These are phyloP conservation scores for Thielaviopsis populi DNA, from an alignment of 2,329 filamentous ascomycete genomes.

Conservation along the genomic window DNA sequence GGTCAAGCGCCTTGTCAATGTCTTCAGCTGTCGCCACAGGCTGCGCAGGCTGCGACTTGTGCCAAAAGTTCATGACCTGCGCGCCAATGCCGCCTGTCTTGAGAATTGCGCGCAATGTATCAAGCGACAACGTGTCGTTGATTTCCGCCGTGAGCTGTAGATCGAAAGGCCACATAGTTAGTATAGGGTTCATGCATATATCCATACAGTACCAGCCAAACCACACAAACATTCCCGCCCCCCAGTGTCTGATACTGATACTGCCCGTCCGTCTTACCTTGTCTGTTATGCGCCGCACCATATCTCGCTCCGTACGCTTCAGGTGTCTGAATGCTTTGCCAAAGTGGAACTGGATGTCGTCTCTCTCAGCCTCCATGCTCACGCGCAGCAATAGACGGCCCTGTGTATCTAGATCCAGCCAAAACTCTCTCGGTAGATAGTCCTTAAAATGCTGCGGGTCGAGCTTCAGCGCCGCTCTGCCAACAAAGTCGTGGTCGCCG, in stretches of 20 bases:
- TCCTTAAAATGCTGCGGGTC: conserved; percentile 95
- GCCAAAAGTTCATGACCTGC: conserved; percentile 55
- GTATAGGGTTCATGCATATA: background rate
- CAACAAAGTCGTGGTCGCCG: conserved; percentile 94
- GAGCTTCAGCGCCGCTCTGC: conserved; percentile 91
- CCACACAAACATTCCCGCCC: no score
- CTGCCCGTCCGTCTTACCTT: conserved; percentile 44
- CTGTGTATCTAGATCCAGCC: conserved; percentile 93
- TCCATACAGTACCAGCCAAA: background rate
- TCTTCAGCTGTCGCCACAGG: conserved; percentile 54
- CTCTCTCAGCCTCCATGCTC: conserved; percentile 96
- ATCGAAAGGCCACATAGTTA: background rate
- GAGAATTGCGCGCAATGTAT: conserved; percentile 61
- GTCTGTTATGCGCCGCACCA: conserved; percentile 95
- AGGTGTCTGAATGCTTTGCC: conserved; percentile 91
- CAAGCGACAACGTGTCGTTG: conserved; percentile 69
- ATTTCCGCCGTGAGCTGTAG: conserved; percentile 85
- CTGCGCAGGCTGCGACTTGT: conserved; percentile 38
- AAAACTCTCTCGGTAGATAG: conserved; percentile 89
- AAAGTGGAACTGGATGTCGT: conserved; percentile 98
- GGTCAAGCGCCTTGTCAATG: conserved; percentile 64
- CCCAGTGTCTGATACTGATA: no score
- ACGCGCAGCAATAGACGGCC: conserved; percentile 77
- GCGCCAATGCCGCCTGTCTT: conserved; percentile 55
- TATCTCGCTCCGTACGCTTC: conserved; percentile 91